Base-by-base conservation (phyloP, 1,284 basidiomycete genomes). In the Ganoderma boninense region DNA sequence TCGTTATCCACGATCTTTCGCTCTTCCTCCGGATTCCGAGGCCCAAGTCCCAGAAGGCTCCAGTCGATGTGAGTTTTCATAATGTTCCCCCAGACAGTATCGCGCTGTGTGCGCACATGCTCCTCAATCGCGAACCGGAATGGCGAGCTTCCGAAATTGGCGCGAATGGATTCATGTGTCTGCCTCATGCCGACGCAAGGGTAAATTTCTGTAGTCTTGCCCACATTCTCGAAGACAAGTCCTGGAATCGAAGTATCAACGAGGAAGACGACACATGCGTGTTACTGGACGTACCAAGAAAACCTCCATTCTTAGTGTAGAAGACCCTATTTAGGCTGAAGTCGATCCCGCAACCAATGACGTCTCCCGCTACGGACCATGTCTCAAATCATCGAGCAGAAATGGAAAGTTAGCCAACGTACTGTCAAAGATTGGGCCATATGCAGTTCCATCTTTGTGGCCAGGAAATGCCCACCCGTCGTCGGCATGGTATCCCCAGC, bases 401-500 rank as follows among this genome's bases (percentile, higher is more conserved):
- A 14, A 65, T 44, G n/a, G 20, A 44, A 16, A 71, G 54, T 59
- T 29, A 54, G 62, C 64, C 26, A 18, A 82, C 89, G 75, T 77
- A 94, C 94, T 88, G 77, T 91, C 90, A 77, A 92, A 96, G 0
- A 87, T 87, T 43, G 92, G 90, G 10, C 93, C 93, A 79, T 92
- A 97, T n/a, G 87, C 81, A 66, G 86, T 86, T 8, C 94, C 95
- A 46, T 85, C 87, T 74, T 90, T 93, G 71, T 93, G 90, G 4
- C 90, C 89, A 29, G 92, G 89, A 81, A 95, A 96, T 2, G 90
- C 86, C 73, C 87, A 88, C 6, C 97, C 97, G 78, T 96, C 96
- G 79, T 97, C 96, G n/a, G 93, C 95, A 78, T 97, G 95, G 81
- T 96, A 98, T 52, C 95, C 96, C 92, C 94, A 97, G n/a, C 94